Conservation (phyloP, 2,329 filamentous ascomycete species). For the Dactylellina sp. region DNA sequence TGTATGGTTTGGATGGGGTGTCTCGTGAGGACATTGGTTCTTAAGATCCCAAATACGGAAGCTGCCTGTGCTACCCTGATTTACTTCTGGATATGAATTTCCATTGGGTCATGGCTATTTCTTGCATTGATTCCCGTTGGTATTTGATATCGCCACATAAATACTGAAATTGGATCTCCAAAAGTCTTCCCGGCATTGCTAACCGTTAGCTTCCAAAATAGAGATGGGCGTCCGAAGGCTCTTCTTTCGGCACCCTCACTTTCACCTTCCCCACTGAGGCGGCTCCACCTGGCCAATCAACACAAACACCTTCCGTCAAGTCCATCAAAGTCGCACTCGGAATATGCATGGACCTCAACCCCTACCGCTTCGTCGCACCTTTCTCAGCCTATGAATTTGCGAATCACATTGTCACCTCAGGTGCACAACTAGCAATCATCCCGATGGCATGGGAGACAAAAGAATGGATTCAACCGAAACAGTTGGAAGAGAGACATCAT, state of each 20-base stretch:
- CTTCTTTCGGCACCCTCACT: constrained; percentile 63
- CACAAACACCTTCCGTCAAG: constrained; percentile 18
- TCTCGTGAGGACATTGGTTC: constrained; percentile 71
- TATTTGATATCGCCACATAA: not conserved
- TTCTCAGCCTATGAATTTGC: constrained; percentile 69
- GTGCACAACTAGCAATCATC: constrained; percentile 74
- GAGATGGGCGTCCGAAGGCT: constrained; percentile 62
- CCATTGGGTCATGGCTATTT: not conserved
- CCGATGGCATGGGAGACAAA: constrained; percentile 82
- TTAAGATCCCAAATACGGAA: constrained; percentile 63
- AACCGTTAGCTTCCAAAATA: constrained; percentile 51
- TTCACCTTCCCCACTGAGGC: constrained; percentile 62
- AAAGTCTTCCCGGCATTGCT: not conserved
- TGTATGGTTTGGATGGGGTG: constrained; percentile 65
- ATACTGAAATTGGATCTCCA: constrained; percentile 25
- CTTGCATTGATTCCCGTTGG: not conserved
- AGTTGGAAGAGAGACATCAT: constrained; percentile 52
- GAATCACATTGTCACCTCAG: constrained; percentile 70
- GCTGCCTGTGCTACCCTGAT: constrained; percentile 1
- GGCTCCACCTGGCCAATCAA: constrained; percentile 60
- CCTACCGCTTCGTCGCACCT: constrained; percentile 67
- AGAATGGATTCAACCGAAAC: constrained; percentile 65
- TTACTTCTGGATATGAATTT: not conserved
- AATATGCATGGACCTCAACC: constrained; percentile 70
- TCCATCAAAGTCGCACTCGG: constrained; percentile 43